Evolutionary conservation across 2,329 filamentous ascomycete genomes (phyloP).

Genomic region (Venturia nashicola): DNA sequence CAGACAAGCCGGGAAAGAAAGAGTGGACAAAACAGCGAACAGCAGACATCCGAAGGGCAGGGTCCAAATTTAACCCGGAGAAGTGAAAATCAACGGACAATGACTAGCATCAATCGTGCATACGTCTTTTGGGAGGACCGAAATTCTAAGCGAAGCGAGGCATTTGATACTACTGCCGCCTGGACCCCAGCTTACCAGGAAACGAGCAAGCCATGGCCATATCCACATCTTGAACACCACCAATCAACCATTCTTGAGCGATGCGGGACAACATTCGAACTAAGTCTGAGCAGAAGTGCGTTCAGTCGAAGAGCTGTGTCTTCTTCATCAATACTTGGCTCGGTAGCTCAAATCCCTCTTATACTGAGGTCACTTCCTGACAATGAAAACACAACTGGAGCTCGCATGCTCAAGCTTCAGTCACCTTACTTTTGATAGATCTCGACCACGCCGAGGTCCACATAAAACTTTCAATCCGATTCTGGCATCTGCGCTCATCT

Average conservation of each 20-base stretch:
- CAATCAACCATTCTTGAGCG: background rate
- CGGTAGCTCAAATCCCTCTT: background rate
- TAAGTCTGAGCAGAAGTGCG: background rate
- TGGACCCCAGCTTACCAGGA: background rate
- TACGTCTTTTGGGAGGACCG: background rate
- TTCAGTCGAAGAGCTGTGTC: background rate
- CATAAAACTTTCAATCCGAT: background rate
- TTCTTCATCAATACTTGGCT: background rate
- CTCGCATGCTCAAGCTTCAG: background rate
- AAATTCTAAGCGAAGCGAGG: background rate
- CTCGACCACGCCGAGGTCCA: background rate
- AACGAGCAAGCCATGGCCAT: background rate
- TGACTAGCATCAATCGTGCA: background rate
- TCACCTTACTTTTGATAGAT: background rate
- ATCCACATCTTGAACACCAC: background rate
- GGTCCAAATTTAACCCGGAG: background rate
- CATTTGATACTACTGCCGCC: background rate
- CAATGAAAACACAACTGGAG: background rate
- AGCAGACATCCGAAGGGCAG: background rate
- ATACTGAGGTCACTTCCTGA: background rate
- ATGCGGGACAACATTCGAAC: background rate
- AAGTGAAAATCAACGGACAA: background rate
- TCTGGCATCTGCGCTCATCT: background rate
- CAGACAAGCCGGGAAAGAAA: background rate
- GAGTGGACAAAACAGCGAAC: background rate